Conservation (phyloP, 1,139 yeast species). For the Hemisphaericaspora lyxosophila region DNA sequence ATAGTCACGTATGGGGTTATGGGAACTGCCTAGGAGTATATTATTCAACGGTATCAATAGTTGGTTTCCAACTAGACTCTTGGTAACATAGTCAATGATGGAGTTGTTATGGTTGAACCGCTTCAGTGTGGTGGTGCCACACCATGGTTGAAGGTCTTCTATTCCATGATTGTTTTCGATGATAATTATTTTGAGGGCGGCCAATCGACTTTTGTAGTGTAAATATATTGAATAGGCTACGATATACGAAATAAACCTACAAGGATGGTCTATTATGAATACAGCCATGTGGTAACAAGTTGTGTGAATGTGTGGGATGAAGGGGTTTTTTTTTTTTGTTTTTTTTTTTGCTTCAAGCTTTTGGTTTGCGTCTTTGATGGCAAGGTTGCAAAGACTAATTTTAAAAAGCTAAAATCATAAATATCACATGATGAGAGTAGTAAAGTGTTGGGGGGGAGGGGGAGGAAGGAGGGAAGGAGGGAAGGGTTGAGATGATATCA, state of each 20-base stretch:
- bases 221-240: slow-evolving; percentile 17
- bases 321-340: too few relatives aligned
- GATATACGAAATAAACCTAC: slow-evolving; percentile 18
- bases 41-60: neutral
- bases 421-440: neutral
- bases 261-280: slow-evolving; percentile 14
- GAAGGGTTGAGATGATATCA: neutral
- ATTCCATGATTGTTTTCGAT: slow-evolving; percentile 7
- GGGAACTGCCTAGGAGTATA: neutral
- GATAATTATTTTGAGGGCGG: slow-evolving; percentile 12
- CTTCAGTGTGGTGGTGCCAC: slow-evolving; percentile 21
- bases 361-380: too few relatives aligned
- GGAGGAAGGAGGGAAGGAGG: too few relatives aligned
- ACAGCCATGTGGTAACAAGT: neutral
- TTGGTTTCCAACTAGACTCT: neutral
- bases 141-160: slow-evolving; percentile 21
- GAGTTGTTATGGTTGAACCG: neutral
- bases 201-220: slow-evolving; percentile 8
- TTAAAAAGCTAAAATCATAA: neutral
- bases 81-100: neutral
- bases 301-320: neutral
- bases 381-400: neutral
- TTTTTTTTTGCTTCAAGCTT: neutral
- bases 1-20: neutral
- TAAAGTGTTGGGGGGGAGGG: neutral